A percentile compares a stretch with the other conserved stretches of the same genome.
phyloP scores from a whole-genome alignment of 352 stramenopile species.

The Halophytophthora batemanensis region DNA sequence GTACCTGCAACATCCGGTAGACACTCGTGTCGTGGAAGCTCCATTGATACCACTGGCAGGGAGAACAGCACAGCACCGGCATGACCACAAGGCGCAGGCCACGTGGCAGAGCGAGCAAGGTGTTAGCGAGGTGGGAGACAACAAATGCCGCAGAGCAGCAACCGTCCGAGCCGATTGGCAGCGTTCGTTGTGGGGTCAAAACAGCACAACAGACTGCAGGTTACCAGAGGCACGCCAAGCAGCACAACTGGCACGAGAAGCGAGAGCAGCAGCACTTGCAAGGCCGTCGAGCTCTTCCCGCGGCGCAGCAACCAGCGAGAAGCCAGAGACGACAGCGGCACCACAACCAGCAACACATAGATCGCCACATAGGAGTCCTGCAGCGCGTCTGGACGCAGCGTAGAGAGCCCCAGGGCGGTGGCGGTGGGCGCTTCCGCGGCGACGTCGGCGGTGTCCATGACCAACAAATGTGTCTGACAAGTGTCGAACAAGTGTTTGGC shows the following conservation, averaged over 20 bases:
- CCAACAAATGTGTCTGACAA: no score
- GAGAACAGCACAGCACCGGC: conserved; percentile 15
- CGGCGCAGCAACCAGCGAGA: conserved; percentile 31
- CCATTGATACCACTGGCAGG: neutral
- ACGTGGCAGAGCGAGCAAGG: neutral
- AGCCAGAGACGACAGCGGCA: conserved; percentile 31
- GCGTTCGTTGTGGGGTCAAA: no score
- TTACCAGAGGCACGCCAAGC: conserved; percentile 37
- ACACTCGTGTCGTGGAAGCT: conserved; percentile 18
- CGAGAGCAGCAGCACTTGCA: conserved; percentile 42
- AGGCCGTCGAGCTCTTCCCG: conserved; percentile 40
- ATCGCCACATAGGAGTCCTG: conserved; percentile 38
- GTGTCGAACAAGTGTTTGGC: no score
- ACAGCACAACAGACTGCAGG: neutral
- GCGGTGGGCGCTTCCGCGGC: conserved; percentile 2
- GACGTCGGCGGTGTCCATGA: neutral
- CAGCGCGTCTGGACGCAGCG: conserved; percentile 43
- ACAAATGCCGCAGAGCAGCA: neutral
- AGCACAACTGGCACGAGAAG: conserved; percentile 38
- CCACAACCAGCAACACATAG: conserved; percentile 48
- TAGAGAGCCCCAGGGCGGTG: conserved; percentile 27
- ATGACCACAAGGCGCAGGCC: neutral
- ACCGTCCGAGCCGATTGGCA: no score
- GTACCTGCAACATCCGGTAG: conserved; percentile 23
- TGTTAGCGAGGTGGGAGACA: neutral